These are phyloP conservation scores for Trichosporon ovoides DNA, from an alignment of 1,284 basidiomycete genomes.

Conservation along the genomic window DNA sequence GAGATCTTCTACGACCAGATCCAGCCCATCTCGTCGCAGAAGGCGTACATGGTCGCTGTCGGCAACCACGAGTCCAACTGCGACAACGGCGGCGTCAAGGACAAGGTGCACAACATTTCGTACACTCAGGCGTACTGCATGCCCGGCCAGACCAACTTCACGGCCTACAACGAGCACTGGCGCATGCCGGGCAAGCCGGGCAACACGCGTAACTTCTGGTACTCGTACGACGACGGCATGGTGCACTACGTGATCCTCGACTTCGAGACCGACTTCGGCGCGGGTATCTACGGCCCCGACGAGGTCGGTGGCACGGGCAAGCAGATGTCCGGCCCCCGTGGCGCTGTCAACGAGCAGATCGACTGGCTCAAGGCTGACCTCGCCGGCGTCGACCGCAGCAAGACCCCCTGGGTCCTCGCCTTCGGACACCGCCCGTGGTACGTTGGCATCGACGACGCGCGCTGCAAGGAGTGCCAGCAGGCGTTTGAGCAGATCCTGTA, in stretches of 20 bases:
- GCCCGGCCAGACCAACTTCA: conserved; percentile 30
- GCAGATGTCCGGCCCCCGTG: conserved; percentile 22
- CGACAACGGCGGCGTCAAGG: conserved; percentile 22
- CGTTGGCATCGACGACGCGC: conserved; percentile 22
- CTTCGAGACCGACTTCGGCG: conserved; percentile 34
- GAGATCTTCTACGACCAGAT: conserved; percentile 41
- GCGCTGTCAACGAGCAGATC: conserved; percentile 24
- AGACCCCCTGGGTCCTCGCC: conserved; percentile 48
- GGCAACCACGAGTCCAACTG: conserved; percentile 36
- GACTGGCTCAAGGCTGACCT: conserved; percentile 37
- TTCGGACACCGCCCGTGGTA: conserved; percentile 41
- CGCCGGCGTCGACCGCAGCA: conserved; percentile 40
- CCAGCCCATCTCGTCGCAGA: conserved; percentile 23
- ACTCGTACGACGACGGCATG: conserved; percentile 28
- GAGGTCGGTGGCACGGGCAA: conserved; percentile 28
- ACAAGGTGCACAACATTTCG: conserved; percentile 28
- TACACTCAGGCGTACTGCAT: conserved; percentile 29
- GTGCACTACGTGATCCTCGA: conserved; percentile 30
- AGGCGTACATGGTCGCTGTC: conserved; percentile 33
- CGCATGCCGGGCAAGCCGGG: conserved; percentile 32
- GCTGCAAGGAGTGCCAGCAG: conserved; percentile 29
- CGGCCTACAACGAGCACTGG: conserved; percentile 35
- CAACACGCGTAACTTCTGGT: conserved; percentile 35
- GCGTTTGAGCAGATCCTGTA: conserved; percentile 44
- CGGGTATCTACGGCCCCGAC: conserved; percentile 21